These are phyloP conservation scores for Penicillium digitatum DNA, from an alignment of 2,329 filamentous ascomycete genomes.

Conservation along the genomic window DNA sequence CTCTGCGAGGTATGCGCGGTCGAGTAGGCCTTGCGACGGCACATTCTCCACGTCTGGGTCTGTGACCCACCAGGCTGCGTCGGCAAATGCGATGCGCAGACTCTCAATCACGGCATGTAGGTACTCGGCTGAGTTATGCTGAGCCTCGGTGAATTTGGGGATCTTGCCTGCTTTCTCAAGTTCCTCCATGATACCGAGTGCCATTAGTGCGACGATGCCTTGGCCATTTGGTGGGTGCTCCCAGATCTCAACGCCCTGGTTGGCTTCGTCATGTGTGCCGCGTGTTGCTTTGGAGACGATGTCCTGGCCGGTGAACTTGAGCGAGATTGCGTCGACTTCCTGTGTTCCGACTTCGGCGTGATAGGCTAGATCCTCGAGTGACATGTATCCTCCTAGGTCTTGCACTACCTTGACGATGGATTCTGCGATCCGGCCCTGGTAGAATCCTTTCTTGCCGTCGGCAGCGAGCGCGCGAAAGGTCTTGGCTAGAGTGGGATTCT, in stretches of 20 bases:
- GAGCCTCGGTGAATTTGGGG: slow-evolving; percentile 58
- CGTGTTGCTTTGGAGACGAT: slow-evolving; percentile 18
- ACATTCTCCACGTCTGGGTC: slow-evolving; percentile 67
- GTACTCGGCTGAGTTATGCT: slow-evolving; percentile 78
- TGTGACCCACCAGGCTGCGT: slow-evolving; percentile 84
- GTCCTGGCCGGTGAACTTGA: slow-evolving; percentile 67
- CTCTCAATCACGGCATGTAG: slow-evolving; percentile 85
- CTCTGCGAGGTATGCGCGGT: slow-evolving; percentile 67
- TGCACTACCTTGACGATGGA: slow-evolving; percentile 73
- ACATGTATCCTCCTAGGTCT: slow-evolving; percentile 71
- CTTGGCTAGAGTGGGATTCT: slow-evolving; percentile 72
- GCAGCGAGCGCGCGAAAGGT: slow-evolving; percentile 76
- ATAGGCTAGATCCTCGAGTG: slow-evolving; percentile 72
- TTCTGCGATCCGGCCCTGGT: slow-evolving; percentile 76
- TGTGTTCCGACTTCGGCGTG: slow-evolving; percentile 72
- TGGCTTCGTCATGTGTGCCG: slow-evolving; percentile 29
- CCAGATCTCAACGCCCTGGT: slow-evolving; percentile 71
- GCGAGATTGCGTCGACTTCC: slow-evolving; percentile 76
- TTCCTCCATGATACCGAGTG: slow-evolving; percentile 83
- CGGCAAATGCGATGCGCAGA: slow-evolving; percentile 83
- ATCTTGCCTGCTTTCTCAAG: slow-evolving; percentile 74
- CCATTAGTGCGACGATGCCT: slow-evolving; percentile 91
- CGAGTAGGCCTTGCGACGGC: slow-evolving; percentile 66
- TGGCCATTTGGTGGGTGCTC: slow-evolving; percentile 97
- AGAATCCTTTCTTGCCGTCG: slow-evolving; percentile 87